Base-by-base conservation (phyloP, 441 rosid genomes). In the Arabidopsis lyrata region DNA sequence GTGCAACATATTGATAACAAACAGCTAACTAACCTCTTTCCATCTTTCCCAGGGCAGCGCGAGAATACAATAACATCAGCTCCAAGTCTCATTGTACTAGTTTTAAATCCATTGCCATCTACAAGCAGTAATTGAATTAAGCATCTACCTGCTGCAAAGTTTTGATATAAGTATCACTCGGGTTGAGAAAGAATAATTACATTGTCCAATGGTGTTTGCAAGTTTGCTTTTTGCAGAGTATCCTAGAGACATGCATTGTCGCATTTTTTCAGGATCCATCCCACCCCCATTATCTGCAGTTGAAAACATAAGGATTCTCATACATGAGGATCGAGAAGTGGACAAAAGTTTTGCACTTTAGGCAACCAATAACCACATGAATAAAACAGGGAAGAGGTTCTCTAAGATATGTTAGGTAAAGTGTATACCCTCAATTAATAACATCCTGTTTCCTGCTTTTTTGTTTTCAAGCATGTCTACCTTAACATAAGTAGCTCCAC, bases 91-190 rank as follows among this genome's bases (percentile, higher is more conserved):
- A 95, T 92, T 58, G 99, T 95, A 79, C 99, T 95, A 22, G 98
- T 95, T 88, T 95, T 95, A 76, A 92, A 95, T 53, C 99, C 98
- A 83, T 95, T 95, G n/a, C 99, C 98, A 89, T 92, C 97, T 95
- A 81, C 18, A 78, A 73, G 68, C 56, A 39, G 36, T 34, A 75
- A 36, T 79, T 29, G 63, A 50, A 73, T 18, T 27, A 35, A 66
- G 57, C 45, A 18, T 66, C 10, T 12, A 22, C 38, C 16, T 38
- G 60, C 16, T 38, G 60, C 34, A 66, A 42, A 31, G 35, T 60
- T 35, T 52, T 71, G 12, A 14, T 20, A 66, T 0, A 77, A 41
- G 31, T 39, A 54, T 36, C 42, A 56, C 48, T 29, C 16, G 2
- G 15, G 3, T 32, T 39, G 14, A 56, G 4, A 18, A 48, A 54